A percentile compares a stretch with the other conserved stretches of the same genome.
These are phyloP conservation scores for Bigelowiella natans DNA, from an alignment of 78 protist species.

Conservation along the genomic window DNA sequence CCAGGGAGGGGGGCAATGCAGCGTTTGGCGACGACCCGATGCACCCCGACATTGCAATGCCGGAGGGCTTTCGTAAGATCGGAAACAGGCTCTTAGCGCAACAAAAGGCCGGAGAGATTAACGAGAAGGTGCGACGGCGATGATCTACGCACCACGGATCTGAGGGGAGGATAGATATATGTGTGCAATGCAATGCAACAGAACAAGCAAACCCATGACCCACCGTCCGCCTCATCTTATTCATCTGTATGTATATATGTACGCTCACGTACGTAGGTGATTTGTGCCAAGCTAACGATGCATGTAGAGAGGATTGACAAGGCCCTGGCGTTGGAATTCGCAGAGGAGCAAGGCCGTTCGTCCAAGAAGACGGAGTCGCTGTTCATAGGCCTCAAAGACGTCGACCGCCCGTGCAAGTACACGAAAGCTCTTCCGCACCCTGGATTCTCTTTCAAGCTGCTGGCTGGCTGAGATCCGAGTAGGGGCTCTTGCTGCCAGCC, in stretches of 20 bases:
- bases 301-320: neutral
- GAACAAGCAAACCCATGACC: too few species aligned
- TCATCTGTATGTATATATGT: neutral
- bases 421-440: neutral
- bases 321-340: neutral
- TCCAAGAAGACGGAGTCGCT: neutral
- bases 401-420: neutral
- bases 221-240: too few species aligned
- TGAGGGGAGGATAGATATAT: neutral
- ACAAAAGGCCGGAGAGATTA: too few species aligned
- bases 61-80: neutral
- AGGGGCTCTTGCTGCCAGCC: too few species aligned
- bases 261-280: neutral
- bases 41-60: neutral
- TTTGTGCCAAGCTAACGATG: neutral
- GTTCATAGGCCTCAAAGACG: neutral
- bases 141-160: too few species aligned
- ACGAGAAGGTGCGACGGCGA: too few species aligned
- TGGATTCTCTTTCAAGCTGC: neutral
- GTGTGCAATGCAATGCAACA: too few species aligned
- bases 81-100: too few species aligned
- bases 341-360: neutral
- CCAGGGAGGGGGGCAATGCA: neutral
- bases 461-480: neutral
- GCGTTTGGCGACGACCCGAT: neutral